These are phyloP conservation scores for Dictyostelium firmibasis DNA, from an alignment of 78 protist species.

Conservation along the genomic window DNA sequence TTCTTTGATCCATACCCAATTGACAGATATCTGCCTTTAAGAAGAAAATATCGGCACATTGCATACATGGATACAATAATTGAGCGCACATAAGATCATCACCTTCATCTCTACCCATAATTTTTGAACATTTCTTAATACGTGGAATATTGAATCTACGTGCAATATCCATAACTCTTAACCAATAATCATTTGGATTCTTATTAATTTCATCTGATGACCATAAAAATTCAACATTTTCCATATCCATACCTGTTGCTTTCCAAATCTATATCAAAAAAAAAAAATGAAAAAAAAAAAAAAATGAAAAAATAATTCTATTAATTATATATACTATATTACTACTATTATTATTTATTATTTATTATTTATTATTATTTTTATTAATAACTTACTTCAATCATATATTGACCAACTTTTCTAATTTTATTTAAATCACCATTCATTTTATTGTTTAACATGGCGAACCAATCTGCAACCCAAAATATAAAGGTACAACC, in stretches of 20 bases:
- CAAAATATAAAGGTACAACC: conserved; percentile 97
- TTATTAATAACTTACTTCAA: conserved; percentile 84
- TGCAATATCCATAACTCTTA: conserved; percentile 94
- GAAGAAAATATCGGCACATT: conserved; percentile 98
- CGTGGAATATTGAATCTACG: conserved; percentile 88
- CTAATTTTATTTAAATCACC: conserved; percentile 95
- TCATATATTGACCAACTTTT: conserved; percentile 95
- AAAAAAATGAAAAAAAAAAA: neutral
- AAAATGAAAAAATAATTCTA: neutral
- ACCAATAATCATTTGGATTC: conserved; percentile 96
- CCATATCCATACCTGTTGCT: conserved; percentile 98
- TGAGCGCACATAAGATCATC: conserved; percentile 94
- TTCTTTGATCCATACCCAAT: conserved; percentile 99
- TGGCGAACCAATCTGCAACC: conserved; percentile 99
- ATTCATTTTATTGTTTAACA: conserved; percentile 99
- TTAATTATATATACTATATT: neutral
- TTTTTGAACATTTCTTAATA: conserved; percentile 94
- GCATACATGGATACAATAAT: conserved; percentile 97
- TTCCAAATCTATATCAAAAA: conserved; percentile 90
- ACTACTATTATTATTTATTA: neutral
- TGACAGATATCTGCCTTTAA: conserved; percentile 98
- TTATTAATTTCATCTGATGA: conserved; percentile 95
- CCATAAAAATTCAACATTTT: conserved; percentile 94
- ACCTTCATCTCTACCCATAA: conserved; percentile 96
- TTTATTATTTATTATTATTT: neutral